Percentiles rank a stretch among this genome's conserved stretches.
phyloP scores from a whole-genome alignment of 2,329 filamentous ascomycete genomes.

The Claviceps arundinis region DNA sequence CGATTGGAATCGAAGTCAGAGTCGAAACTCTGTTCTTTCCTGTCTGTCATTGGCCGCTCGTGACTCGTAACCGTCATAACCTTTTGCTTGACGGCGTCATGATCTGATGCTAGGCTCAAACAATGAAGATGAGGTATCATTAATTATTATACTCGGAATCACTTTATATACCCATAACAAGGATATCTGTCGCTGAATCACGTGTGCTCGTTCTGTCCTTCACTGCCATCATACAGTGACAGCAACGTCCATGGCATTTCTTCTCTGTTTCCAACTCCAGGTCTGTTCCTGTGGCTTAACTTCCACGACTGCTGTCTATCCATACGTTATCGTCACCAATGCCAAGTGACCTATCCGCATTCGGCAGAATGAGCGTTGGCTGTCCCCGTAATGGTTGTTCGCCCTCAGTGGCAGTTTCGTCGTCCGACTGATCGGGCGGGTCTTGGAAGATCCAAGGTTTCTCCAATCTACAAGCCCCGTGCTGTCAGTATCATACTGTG shows the following conservation, averaged over 20 bases:
- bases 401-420: constrained; percentile 15
- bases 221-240: not conserved
- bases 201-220: not conserved
- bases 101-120: not conserved
- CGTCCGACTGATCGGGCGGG: constrained; percentile 28
- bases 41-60: not conserved
- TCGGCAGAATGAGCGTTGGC: constrained; percentile 18
- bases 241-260: not conserved
- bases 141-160: not conserved
- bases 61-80: not conserved
- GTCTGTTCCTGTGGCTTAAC: not conserved
- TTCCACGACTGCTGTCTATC: constrained; percentile 13
- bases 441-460: constrained; percentile 56
- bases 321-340: constrained; percentile 28
- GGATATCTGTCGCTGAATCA: not conserved
- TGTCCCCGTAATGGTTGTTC: constrained; percentile 9
- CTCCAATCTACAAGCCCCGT: constrained; percentile 35
- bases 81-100: not conserved
- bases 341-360: constrained; percentile 22
- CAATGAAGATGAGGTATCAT: not conserved
- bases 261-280: too few relatives aligned
- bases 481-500: not conserved
- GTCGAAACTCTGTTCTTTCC: not conserved
- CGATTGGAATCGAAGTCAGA: too few relatives aligned
- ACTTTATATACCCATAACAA: not conserved